These are phyloP conservation scores for Calonectria honghensis DNA, from an alignment of 2,329 filamentous ascomycete species.

Conservation along the genomic window DNA sequence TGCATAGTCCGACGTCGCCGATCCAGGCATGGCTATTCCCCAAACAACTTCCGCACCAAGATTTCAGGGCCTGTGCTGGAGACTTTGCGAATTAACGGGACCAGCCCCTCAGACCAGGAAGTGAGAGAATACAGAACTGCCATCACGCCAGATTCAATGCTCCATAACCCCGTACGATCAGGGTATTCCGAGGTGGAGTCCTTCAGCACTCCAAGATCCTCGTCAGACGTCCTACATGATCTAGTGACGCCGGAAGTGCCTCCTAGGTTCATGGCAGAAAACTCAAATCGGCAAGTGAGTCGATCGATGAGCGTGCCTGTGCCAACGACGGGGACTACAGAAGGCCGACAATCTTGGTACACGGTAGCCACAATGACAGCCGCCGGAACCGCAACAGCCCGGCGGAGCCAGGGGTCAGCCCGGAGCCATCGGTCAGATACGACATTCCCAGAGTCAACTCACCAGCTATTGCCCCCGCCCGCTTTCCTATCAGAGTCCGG, in stretches of 20 bases:
- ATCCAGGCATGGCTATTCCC: slow-evolving; percentile 54
- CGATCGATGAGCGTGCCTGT: slow-evolving; percentile 47
- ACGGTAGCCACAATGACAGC: slow-evolving; percentile 57
- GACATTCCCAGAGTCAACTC: slow-evolving; percentile 56
- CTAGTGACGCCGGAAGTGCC: slow-evolving; percentile 52
- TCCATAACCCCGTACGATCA: slow-evolving; percentile 43
- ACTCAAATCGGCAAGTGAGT: slow-evolving; percentile 48
- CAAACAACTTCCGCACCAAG: slow-evolving; percentile 57
- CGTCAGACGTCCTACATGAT: slow-evolving; percentile 53
- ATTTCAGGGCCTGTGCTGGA: slow-evolving; percentile 58
- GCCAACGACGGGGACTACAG: slow-evolving; percentile 46
- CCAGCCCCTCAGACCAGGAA: slow-evolving; percentile 50
- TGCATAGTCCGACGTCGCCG: slow-evolving; percentile 58
- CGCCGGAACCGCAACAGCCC: slow-evolving; percentile 45
- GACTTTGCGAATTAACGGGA: slow-evolving; percentile 55
- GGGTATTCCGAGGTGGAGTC: slow-evolving; percentile 54
- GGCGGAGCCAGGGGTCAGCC: slow-evolving; percentile 53
- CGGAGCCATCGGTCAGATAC: slow-evolving; percentile 53
- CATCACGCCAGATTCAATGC: slow-evolving; percentile 34
- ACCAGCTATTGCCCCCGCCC: slow-evolving; percentile 58
- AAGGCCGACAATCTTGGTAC: slow-evolving; percentile 59
- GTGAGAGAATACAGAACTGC: slow-evolving; percentile 38
- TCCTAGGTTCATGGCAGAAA: slow-evolving; percentile 50
- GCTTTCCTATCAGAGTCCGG: slow-evolving; percentile 53
- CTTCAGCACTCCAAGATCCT: slow-evolving; percentile 50